These are phyloP conservation scores for Porodaedalea pini DNA, from an alignment of 1,284 basidiomycete genomes.

Conservation along the genomic window DNA sequence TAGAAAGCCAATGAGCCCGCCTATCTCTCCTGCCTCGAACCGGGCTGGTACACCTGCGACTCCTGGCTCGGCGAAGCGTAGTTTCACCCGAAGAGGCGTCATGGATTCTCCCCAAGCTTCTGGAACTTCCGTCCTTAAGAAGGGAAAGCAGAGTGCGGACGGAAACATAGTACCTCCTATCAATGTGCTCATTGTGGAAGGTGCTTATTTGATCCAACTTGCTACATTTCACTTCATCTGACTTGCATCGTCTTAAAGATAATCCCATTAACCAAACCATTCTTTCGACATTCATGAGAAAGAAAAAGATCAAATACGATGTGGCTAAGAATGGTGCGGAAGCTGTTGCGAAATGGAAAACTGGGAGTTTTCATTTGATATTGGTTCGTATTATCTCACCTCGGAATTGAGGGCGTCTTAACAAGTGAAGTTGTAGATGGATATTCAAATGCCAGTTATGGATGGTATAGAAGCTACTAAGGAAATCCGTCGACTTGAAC, in stretches of 20 bases:
- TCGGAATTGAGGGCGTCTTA: slow-evolving; percentile 10
- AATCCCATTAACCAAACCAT: slow-evolving; percentile 99
- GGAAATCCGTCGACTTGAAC: slow-evolving; percentile 88
- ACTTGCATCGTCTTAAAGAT: slow-evolving; percentile 49
- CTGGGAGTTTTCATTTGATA: slow-evolving; percentile 93
- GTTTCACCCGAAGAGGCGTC: slow-evolving; percentile 5
- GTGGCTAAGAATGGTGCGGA: slow-evolving; percentile 94
- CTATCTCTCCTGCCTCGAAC: slow-evolving; percentile 5
- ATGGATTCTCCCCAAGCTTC: slow-evolving; percentile 25
- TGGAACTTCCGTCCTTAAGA: slow-evolving; percentile 20
- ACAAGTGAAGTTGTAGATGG: slow-evolving; percentile 68
- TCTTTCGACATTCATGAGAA: slow-evolving; percentile 91
- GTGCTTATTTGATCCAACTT: slow-evolving; percentile 37
- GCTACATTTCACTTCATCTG: background rate
- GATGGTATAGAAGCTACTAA: slow-evolving; percentile 97
- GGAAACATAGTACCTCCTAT: slow-evolving; percentile 85
- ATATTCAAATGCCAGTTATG: slow-evolving; percentile 99
- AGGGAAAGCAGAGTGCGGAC: slow-evolving; percentile 32
- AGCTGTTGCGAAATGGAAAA: slow-evolving; percentile 94
- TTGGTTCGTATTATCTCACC: slow-evolving; percentile 56
- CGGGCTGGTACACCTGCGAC: background rate
- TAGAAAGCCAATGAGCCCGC: slow-evolving; percentile 12
- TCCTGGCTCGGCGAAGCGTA: background rate
- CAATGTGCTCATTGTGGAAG: slow-evolving; percentile 94
- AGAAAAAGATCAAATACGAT: slow-evolving; percentile 94